phyloP scores from a whole-genome alignment of 148 eudicot species.

The Persicaria tinctoria region DNA sequence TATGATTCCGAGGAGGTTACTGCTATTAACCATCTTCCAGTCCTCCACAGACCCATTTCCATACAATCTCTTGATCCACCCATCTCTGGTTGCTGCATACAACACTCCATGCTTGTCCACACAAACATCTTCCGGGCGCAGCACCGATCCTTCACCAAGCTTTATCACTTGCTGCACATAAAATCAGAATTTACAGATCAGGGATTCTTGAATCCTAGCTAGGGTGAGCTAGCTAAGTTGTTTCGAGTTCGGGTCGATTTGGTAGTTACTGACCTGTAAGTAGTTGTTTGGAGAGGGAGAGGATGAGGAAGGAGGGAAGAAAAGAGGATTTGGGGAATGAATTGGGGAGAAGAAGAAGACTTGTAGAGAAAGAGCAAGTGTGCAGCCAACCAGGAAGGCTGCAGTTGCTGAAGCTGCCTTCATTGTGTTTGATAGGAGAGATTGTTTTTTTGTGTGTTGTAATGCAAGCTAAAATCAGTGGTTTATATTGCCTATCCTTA shows the following conservation, averaged over 20 bases:
- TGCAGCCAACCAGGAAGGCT: slow-evolving; percentile 8
- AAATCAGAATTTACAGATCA: too few relatives aligned
- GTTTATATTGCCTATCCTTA: too few relatives aligned
- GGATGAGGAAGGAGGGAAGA: not conserved
- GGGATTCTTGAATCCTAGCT: too few relatives aligned
- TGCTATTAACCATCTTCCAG: slow-evolving; percentile 43
- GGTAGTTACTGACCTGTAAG: not conserved
- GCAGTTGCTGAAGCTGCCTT: not conserved
- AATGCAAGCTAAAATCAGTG: not conserved
- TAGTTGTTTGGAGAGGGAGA: slow-evolving; percentile 12
- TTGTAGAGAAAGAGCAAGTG: slow-evolving; percentile 1
- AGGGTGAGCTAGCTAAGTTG: too few relatives aligned
- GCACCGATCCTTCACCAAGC: slow-evolving; percentile 64
- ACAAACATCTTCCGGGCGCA: slow-evolving; percentile 61
- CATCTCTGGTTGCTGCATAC: slow-evolving; percentile 83
- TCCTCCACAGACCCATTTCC: slow-evolving; percentile 53
- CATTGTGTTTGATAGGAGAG: not conserved
- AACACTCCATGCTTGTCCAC: slow-evolving; percentile 54
- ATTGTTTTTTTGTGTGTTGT: not conserved
- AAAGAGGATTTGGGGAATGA: not conserved
- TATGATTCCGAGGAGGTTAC: slow-evolving; percentile 53
- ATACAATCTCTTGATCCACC: slow-evolving; percentile 69
- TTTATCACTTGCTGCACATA: slow-evolving; percentile 41
- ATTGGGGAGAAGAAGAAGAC: slow-evolving; percentile 14
- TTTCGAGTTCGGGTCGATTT: not conserved